Percentiles rank a stretch among this genome's conserved stretches.
Conservation (phyloP, 805 yeast genomes). For the Komagataella kurtzmanii region DNA sequence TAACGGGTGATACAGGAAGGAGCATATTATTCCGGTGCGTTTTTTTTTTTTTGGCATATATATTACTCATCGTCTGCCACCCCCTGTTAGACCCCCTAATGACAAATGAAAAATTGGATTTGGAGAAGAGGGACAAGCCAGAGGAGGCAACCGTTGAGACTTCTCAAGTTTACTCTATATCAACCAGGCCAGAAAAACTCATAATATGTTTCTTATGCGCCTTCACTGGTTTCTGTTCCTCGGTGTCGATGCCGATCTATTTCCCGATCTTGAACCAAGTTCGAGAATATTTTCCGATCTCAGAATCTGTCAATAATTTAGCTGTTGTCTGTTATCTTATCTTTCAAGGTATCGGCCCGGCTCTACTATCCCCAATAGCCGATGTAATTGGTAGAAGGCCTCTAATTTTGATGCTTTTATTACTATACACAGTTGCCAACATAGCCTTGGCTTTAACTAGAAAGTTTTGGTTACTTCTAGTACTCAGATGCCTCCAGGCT, state of each 20-base stretch:
- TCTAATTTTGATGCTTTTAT: constrained; percentile 32
- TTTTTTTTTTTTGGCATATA: not conserved
- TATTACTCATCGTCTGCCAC: not conserved
- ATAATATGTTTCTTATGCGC: constrained; percentile 27
- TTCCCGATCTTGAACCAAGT: constrained; percentile 55
- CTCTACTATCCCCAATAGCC: constrained; percentile 45
- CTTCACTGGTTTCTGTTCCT: constrained; percentile 46
- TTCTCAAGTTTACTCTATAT: constrained; percentile 27
- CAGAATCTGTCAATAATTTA: constrained; percentile 40
- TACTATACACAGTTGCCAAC: constrained; percentile 39
- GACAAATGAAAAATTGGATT: constrained; percentile 1
- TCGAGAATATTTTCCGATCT: constrained; percentile 32
- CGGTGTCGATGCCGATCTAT: constrained; percentile 56
- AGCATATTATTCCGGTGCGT: not conserved
- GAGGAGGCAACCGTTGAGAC: not conserved
- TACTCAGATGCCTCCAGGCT: constrained; percentile 55
- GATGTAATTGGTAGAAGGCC: constrained; percentile 61
- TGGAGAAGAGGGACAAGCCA: not conserved
- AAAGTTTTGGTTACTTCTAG: constrained; percentile 39
- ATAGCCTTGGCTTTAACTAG: constrained; percentile 42
- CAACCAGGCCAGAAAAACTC: constrained; percentile 25
- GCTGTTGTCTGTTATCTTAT: constrained; percentile 58
- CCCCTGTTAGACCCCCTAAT: not conserved
- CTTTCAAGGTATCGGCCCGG: constrained; percentile 59
- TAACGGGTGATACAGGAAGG: not conserved